phyloP scores from a whole-genome alignment of 495 filamentous ascomycete genomes.

The Barbatosphaeria neglecta region DNA sequence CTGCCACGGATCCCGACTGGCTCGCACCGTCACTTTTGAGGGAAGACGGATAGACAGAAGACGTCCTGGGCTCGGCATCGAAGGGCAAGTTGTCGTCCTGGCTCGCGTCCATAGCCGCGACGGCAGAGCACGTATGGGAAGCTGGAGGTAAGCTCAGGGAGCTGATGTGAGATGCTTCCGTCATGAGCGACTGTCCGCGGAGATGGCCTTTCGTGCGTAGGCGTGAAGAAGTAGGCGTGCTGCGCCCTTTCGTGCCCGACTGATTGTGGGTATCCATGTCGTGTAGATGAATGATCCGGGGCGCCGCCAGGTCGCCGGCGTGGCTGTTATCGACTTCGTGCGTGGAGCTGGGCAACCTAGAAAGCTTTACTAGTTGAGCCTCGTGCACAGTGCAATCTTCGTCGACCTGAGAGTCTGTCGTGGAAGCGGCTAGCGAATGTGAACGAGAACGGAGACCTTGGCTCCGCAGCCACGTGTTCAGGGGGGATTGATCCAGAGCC shows the following conservation, averaged over 20 bases:
- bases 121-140: background rate
- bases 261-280: slow-evolving; percentile 18
- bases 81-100: background rate
- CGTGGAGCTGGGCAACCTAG: slow-evolving; percentile 9
- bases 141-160: background rate
- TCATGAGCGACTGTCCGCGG: background rate
- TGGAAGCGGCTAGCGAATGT: slow-evolving; percentile 3
- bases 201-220: slow-evolving; percentile 1
- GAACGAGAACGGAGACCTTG: slow-evolving; percentile 23
- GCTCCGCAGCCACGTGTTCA: slow-evolving; percentile 29
- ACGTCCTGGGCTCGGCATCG: background rate
- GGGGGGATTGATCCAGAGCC: slow-evolving; percentile 18
- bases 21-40: background rate
- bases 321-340: slow-evolving; percentile 5
- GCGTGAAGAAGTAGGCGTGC: slow-evolving; percentile 7
- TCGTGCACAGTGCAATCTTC: slow-evolving; percentile 10
- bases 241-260: slow-evolving; percentile 8
- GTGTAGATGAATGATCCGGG: slow-evolving; percentile 13
- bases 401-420: slow-evolving; percentile 3
- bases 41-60: background rate
- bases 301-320: slow-evolving; percentile 10
- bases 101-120: background rate
- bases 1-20: background rate
- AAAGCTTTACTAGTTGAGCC: slow-evolving; percentile 14
- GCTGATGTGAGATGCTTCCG: background rate